These are phyloP conservation scores for Colletotrichum orbiculare DNA, from an alignment of 2,329 filamentous ascomycete species.

Conservation along the genomic window DNA sequence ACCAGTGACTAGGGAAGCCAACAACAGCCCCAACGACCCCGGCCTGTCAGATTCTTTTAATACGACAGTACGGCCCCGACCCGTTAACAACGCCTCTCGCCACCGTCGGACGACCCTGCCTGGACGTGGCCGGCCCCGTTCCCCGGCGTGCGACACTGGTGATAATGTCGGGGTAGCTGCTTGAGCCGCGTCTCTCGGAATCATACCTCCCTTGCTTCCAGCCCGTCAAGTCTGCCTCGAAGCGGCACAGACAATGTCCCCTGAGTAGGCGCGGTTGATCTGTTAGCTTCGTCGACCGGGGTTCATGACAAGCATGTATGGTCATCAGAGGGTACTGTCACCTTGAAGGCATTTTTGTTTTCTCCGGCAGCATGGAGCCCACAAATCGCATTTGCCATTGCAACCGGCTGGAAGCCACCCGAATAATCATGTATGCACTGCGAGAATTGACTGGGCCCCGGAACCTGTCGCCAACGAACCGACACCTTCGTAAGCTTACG, in stretches of 20 bases:
- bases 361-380: background rate
- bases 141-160: conserved; percentile 24
- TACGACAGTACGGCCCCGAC: conserved; percentile 12
- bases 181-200: conserved; percentile 12
- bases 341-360: conserved; percentile 11
- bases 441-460: conserved; percentile 19
- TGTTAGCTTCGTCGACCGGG: conserved; percentile 25
- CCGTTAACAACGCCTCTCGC: conserved; percentile 23
- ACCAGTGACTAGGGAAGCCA: conserved; percentile 11
- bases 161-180: conserved; percentile 16
- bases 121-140: conserved; percentile 25
- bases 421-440: background rate
- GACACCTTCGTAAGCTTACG: background rate
- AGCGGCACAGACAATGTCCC: background rate
- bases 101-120: conserved; percentile 18
- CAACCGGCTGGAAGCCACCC: background rate
- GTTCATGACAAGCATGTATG: conserved; percentile 24
- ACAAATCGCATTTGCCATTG: conserved; percentile 9
- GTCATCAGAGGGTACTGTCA: conserved; percentile 6
- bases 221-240: conserved; percentile 14
- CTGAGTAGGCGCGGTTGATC: conserved; percentile 25
- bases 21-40: conserved; percentile 1
- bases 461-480: conserved; percentile 8
- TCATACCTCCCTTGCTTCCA: conserved; percentile 16
- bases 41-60: conserved; percentile 26